A percentile compares a stretch with the other conserved stretches of the same genome.
Evolutionary conservation across 176 grass and related monocot species (phyloP).

Genomic region (Panicum miliaceum): DNA sequence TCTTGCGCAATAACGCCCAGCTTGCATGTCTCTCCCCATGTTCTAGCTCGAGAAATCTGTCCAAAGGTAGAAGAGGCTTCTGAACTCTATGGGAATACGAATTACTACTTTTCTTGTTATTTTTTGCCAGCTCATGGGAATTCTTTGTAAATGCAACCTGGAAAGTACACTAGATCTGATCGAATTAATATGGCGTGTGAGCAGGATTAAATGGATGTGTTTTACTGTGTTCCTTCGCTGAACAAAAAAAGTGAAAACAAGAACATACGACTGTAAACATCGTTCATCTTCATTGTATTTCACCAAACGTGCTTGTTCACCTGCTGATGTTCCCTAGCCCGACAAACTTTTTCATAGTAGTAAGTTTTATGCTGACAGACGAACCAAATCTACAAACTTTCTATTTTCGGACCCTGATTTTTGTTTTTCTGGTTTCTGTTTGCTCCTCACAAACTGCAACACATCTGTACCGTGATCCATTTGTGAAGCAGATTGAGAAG

Average conservation of each 20-base stretch:
- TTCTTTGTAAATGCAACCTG: neutral
- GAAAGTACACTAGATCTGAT: neutral
- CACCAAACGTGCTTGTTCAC: neutral
- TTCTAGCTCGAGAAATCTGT: neutral
- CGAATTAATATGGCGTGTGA: neutral
- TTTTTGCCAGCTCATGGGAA: neutral
- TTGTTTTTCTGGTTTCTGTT: neutral
- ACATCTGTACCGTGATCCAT: neutral
- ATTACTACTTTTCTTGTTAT: too few species aligned
- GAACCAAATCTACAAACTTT: neutral
- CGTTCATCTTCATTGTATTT: neutral
- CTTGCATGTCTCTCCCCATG: neutral
- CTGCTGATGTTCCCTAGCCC: neutral
- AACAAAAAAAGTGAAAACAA: neutral
- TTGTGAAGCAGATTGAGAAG: neutral
- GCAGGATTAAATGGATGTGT: neutral
- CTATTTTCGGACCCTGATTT: neutral
- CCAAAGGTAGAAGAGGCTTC: neutral
- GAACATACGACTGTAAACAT: neutral
- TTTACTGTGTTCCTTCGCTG: neutral
- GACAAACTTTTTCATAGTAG: neutral
- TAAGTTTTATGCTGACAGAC: neutral
- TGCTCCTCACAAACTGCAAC: neutral
- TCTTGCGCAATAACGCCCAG: slow-evolving; percentile 43
- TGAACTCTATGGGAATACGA: neutral